These are phyloP conservation scores for Termitomyces sp. DNA, from an alignment of 768 basidiomycete genomes.

Conservation along the genomic window DNA sequence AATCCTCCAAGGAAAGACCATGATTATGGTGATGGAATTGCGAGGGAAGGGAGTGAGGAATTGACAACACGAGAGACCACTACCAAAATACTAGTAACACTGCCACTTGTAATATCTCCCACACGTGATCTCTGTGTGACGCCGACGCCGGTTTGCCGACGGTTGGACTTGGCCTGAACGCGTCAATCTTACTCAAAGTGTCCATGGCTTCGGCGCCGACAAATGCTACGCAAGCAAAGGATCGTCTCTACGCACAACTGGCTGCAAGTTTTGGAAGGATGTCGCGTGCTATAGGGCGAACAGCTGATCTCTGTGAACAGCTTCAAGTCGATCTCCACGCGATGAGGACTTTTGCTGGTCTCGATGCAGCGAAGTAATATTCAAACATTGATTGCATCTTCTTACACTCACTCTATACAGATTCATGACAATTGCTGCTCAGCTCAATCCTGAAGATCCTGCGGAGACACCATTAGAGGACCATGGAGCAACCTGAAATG, in stretches of 20 bases:
- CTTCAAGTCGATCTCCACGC: conserved; percentile 73
- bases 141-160: no score
- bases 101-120: no score
- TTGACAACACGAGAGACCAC: no score
- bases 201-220: conserved; percentile 32
- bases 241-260: conserved; percentile 76
- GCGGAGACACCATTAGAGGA: conserved; percentile 11
- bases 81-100: no score
- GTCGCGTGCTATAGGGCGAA: conserved; percentile 63
- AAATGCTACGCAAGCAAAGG: conserved; percentile 74
- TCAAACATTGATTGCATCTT: not conserved
- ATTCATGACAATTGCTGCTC: conserved; percentile 40
- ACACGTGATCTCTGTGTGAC: no score
- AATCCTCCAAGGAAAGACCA: no score
- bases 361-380: conserved; percentile 74
- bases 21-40: no score
- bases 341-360: conserved; percentile 75
- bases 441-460: conserved; percentile 30
- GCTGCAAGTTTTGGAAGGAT: conserved; percentile 65
- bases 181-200: no score
- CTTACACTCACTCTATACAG: conserved; percentile 17
- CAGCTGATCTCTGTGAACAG: conserved; percentile 74
- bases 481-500: not conserved
- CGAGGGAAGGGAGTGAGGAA: no score
- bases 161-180: no score